These are phyloP conservation scores for Schoenoplectus triqueter DNA, from an alignment of 202 grass and related monocot species.

Conservation along the genomic window DNA sequence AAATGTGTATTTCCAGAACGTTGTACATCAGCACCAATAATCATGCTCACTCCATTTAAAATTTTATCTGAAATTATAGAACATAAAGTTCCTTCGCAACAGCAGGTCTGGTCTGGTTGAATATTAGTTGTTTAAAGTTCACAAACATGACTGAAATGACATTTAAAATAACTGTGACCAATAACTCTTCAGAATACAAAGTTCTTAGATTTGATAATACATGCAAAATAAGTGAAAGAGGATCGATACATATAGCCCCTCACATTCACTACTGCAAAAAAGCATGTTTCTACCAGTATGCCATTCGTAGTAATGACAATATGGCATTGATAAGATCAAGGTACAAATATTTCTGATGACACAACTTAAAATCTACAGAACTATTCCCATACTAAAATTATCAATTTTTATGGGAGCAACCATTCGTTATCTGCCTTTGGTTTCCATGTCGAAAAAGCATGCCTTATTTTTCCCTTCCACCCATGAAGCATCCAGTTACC, in stretches of 20 bases:
- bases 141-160: neutral
- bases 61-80: too few relatives aligned
- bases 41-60: too few relatives aligned
- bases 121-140: neutral
- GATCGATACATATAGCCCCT: neutral
- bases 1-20: too few relatives aligned
- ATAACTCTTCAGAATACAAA: neutral
- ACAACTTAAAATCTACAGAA: slow-evolving; percentile 11
- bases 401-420: neutral
- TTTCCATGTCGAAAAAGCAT: slow-evolving; percentile 53
- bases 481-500: slow-evolving; percentile 53
- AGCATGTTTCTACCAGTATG: neutral
- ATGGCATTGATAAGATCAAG: neutral
- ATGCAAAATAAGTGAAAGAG: neutral
- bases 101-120: too few relatives aligned
- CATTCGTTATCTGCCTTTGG: slow-evolving; percentile 15
- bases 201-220: too few relatives aligned
- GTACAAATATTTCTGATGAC: neutral
- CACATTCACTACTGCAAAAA: neutral
- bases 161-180: neutral
- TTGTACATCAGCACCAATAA: too few relatives aligned
- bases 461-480: slow-evolving; percentile 55
- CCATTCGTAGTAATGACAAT: neutral
- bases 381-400: neutral
- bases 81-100: neutral